Base-by-base conservation (phyloP, 345 rosid species). In the Cardamine occulta region DNA sequence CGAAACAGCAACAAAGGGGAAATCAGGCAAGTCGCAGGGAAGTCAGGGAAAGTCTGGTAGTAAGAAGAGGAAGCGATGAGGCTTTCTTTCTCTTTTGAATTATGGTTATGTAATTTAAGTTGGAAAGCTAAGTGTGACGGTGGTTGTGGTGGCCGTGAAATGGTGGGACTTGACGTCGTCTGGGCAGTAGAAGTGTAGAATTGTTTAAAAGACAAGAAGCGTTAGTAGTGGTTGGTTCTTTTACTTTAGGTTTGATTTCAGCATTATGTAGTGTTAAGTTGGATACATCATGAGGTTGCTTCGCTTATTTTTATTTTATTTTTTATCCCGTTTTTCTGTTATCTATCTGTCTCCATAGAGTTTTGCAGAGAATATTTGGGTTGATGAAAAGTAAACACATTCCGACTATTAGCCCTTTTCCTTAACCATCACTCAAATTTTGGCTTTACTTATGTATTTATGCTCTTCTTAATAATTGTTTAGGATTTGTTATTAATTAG, bases 61-160 rank as follows among this genome's bases (percentile, higher is more conserved):
- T 37, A 89, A 85, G 74, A 92, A 87, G 81, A 87, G 91, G 62
- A 80, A 82, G 73, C 84, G 91, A 73, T 88, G 75, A 78, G 68
- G 73, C 23, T 26, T 34, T 56, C 31, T 21, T 35, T 28, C 44
- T 49, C 74, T 35, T 67, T 18, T 51, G 15, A 58, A 52, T 52
- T 21, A 52, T 71, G 48, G 40, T 54, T 44, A 53, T 70, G 72
- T 77, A 57, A 71, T 71, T 47, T 57, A 56, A 56, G 48, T 62
- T 45, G 67, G 66, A 39, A 68, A 61, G 74, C 64, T 44, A 56
- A 64, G 66, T 71, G 59, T 47, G 37, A 18, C 23, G 26, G 15
- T 29, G 19, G 47, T 1, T 13, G 14, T 29, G 53, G 42, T 53
- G 51, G 64, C 51, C 31, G 49, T 58, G 65, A 61, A 51, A 40